These are phyloP conservation scores for Trapa incisa DNA, from an alignment of 345 rosid species.

Conservation along the genomic window DNA sequence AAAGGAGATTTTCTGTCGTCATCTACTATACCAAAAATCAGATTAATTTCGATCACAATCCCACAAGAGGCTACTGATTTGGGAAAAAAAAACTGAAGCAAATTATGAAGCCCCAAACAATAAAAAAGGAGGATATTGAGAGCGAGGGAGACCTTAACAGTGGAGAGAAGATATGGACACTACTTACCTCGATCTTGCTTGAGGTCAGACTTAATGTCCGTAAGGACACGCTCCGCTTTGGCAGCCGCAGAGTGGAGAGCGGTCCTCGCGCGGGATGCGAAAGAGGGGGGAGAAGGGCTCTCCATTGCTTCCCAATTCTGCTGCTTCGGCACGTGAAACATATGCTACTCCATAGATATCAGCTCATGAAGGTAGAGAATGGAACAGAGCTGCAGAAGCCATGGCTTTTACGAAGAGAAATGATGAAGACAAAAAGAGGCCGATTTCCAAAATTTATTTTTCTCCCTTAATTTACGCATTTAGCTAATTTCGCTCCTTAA, in stretches of 20 bases:
- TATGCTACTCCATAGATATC: not conserved
- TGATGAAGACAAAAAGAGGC: not conserved
- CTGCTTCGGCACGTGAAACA: not conserved
- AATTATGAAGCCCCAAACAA: not conserved
- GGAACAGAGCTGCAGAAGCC: not conserved
- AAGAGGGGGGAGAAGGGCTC: constrained; percentile 30
- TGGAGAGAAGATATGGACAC: too few relatives aligned
- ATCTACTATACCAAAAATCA: constrained; percentile 27
- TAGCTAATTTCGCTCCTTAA: not conserved
- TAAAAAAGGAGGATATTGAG: not conserved
- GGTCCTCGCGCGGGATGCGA: constrained; percentile 75
- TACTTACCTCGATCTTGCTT: constrained; percentile 63
- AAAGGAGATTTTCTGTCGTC: constrained; percentile 30
- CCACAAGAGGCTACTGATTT: not conserved
- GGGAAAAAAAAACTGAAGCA: not conserved
- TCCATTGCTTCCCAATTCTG: constrained; percentile 25
- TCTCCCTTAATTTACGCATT: not conserved
- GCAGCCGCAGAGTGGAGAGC: constrained; percentile 95
- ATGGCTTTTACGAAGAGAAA: not conserved
- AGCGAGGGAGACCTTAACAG: not conserved
- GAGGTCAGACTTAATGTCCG: constrained; percentile 66
- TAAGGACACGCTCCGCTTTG: constrained; percentile 89
- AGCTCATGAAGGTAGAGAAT: not conserved
- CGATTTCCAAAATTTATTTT: not conserved
- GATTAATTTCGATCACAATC: not conserved